Evolutionary conservation across 306 rosid species (phyloP), one percentile per base, ranked within the genome.

Genomic region (Lathyrus oleraceus): DNA sequence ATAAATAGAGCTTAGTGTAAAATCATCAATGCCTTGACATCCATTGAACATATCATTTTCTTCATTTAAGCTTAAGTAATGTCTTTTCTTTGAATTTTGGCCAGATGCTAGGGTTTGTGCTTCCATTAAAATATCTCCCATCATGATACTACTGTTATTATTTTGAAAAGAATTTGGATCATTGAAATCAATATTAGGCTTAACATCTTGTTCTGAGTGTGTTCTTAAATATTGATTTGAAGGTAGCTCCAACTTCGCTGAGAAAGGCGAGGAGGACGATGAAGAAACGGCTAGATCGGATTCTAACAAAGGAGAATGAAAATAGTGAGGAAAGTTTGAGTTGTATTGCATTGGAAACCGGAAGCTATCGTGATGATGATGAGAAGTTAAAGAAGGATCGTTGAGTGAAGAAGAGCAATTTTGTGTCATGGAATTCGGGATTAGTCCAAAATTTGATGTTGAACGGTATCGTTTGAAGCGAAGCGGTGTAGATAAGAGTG

Each of bases 101-200:
- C 64, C 82, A 20, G 76, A 78, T 5, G 82, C 81, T 53, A 82
- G 4, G 4, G 79, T 74, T 5, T 84, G 88, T 57, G 89, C 83
- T 65, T 93, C 92, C 30, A 78, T 78, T 47, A 88, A 73, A 48
- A 90, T 45, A 73, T 85, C 88, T 10, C 87, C 96, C 30, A 87
- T 69, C 20, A 85, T 23, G 11, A 80, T 87, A 70, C 69, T 62
- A 43, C 69, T 62, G 38, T 45, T 62, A 43, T 49, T 54, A 9
- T 16, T 21, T 4, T 72, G 81, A 54, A 65, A 65, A 10, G 59
- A 23, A 51, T 79, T 40, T 20, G 74, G 61, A 6, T 80, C 80
- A 38, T 8, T 75, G 28, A 79, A 36, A 6, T 76, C 79, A 60
- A 69, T 8, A 47, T 82, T 62, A 39, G 72, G 59, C 19, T 79